Base-by-base conservation (phyloP, 352 stramenopile species). In the Pythium dissotocum region DNA sequence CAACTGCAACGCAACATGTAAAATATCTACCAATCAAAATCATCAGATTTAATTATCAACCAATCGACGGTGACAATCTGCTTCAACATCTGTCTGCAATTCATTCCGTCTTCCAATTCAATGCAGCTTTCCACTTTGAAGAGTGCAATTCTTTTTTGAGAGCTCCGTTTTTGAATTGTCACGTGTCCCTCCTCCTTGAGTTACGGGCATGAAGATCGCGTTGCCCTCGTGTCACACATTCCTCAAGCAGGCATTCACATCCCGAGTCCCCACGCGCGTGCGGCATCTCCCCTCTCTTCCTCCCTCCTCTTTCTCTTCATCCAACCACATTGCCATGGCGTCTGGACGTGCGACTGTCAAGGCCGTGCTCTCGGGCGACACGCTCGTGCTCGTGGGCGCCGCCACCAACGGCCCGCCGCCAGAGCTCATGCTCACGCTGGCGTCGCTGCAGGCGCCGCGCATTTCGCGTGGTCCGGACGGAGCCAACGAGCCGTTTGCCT, bases 341-440 rank as follows among this genome's bases (percentile, higher is more conserved):
- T 94, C 88, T 49, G 88, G 88, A 70, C 87, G 83, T 68, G 96
- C 95, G 60, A 98, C 89, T 58, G 97, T 99, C 68, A 99, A 99
- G 78, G 97, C 93, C 58, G 97, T 99, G 58, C 77, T 99, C 44
- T 98, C 93, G 46, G 98, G 98, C 61, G 98, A 99, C 82, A 99
- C 98, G 44, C 78, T 99, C 38, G 83, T 99, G 71, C 87, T 99
- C 57, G 85, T 99, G 49, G 97, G 97, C 51, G 85, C 89, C 40
- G 71, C 82, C 42, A 80, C 75, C 16, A 93, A 92, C 63, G 93
- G 86, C 4, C 88, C 89, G 38, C 90, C 97, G 35, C 95, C 96
- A 1, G 97, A 99, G 80, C 87, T 99, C 36, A 87, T 98, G 75
- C 90, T 99, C 52, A 99, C 96, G 53, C 89, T 99, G 35, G 87